Evolutionary conservation across 139 green algal species (phyloP).

Genomic region (Chlamydomonas sp.): DNA sequence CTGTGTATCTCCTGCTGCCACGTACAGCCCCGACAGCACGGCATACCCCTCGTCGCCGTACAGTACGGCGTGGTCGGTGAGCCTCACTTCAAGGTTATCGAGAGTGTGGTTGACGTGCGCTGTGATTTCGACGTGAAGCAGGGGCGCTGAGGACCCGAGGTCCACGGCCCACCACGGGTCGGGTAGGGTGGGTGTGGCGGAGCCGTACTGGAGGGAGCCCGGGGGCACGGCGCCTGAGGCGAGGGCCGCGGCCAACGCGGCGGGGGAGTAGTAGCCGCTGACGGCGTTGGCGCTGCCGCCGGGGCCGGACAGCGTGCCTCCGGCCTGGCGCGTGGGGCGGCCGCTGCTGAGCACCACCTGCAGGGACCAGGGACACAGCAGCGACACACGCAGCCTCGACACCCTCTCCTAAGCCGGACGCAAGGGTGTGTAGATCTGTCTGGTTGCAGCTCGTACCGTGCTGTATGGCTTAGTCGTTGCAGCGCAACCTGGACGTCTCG

Average conservation of each 20-base stretch:
- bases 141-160: constrained; percentile 3
- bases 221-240: background rate
- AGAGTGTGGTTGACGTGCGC: background rate
- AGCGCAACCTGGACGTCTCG: background rate
- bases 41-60: background rate
- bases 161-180: constrained; percentile 20
- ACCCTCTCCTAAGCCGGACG: too few species aligned
- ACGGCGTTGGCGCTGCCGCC: constrained; percentile 28
- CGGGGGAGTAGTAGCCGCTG: constrained; percentile 17
- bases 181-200: background rate
- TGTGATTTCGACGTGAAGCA: constrained; percentile 6
- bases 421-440: background rate
- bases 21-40: background rate
- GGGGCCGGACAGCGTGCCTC: background rate
- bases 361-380: background rate
- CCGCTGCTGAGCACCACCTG: background rate
- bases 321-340: background rate
- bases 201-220: background rate
- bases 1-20: background rate
- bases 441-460: background rate
- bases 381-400: background rate
- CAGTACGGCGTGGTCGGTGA: constrained; percentile 1
- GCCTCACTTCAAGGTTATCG: background rate
- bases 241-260: background rate
- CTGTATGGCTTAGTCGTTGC: background rate